Percentiles rank a stretch among this genome's conserved stretches.
phyloP scores from a whole-genome alignment of 2,329 filamentous ascomycete genomes.

The Penicillium sp. region DNA sequence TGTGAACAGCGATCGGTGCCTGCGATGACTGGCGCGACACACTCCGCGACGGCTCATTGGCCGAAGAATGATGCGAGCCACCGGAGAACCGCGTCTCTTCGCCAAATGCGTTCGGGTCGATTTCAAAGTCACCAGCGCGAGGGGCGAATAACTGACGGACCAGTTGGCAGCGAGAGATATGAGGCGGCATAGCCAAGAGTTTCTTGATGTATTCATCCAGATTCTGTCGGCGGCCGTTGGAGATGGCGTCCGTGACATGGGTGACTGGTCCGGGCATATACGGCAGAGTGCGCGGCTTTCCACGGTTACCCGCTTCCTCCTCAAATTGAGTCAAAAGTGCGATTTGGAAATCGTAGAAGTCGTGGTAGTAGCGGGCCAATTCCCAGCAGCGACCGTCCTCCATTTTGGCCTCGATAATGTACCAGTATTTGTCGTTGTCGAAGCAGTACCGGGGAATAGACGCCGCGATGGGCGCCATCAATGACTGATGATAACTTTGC shows the following conservation, averaged over 20 bases:
- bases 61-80: conserved; percentile 62
- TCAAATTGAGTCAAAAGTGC: conserved; percentile 85
- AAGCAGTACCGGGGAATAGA: conserved; percentile 89
- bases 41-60: conserved; percentile 49
- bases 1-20: too few species aligned
- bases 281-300: conserved; percentile 73
- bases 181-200: conserved; percentile 67
- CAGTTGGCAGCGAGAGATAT: conserved; percentile 74
- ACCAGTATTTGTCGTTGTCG: conserved; percentile 97
- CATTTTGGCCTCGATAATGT: conserved; percentile 82
- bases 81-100: conserved; percentile 69
- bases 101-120: conserved; percentile 58
- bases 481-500: conserved; percentile 61
- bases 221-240: conserved; percentile 82
- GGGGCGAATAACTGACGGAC: conserved; percentile 88
- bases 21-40: conserved; percentile 59
- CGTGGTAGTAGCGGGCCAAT: conserved; percentile 87
- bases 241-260: conserved; percentile 93
- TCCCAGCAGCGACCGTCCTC: conserved; percentile 91
- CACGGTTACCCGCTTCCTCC: conserved; percentile 79
- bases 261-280: conserved; percentile 98
- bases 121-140: conserved; percentile 83
- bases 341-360: conserved; percentile 98
- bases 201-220: conserved; percentile 94
- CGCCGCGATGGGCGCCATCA: conserved; percentile 72